Evolutionary conservation across 805 yeast species (phyloP).

Genomic region (Saturnispora zaruensis): DNA sequence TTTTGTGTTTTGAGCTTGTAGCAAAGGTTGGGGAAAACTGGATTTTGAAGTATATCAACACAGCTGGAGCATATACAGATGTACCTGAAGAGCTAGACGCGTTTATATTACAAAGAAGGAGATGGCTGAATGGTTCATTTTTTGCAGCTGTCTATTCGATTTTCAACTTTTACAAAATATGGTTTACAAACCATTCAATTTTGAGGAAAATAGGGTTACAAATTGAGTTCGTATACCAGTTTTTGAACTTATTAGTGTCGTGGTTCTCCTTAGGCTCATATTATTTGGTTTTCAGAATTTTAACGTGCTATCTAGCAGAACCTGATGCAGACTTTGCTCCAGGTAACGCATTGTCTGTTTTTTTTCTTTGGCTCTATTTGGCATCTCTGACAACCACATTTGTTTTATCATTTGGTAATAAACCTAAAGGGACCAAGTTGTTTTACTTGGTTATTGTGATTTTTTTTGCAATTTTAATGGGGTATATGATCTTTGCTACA

Average conservation of each 20-base stretch:
- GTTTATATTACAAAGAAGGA: slow-evolving; percentile 81
- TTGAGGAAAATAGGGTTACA: slow-evolving; percentile 62
- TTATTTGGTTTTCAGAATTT: slow-evolving; percentile 80
- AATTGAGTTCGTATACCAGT: slow-evolving; percentile 73
- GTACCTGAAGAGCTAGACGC: slow-evolving; percentile 86
- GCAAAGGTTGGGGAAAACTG: slow-evolving; percentile 70
- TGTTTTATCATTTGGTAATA: slow-evolving; percentile 85
- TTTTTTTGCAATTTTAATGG: slow-evolving; percentile 83
- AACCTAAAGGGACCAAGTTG: slow-evolving; percentile 81
- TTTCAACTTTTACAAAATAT: slow-evolving; percentile 64
- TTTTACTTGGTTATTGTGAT: slow-evolving; percentile 68
- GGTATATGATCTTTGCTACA: slow-evolving; percentile 82
- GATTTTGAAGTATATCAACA: slow-evolving; percentile 75
- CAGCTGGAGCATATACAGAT: slow-evolving; percentile 90
- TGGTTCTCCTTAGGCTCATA: slow-evolving; percentile 93
- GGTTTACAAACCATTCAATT: slow-evolving; percentile 69
- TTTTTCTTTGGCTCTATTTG: slow-evolving; percentile 78
- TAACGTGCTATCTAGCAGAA: slow-evolving; percentile 70
- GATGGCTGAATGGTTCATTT: slow-evolving; percentile 96
- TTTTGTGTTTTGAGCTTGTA: slow-evolving; percentile 90
- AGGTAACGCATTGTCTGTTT: slow-evolving; percentile 69
- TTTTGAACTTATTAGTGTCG: slow-evolving; percentile 65
- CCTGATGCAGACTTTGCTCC: slow-evolving; percentile 53
- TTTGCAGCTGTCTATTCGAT: slow-evolving; percentile 89
- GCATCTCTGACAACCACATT: slow-evolving; percentile 77